These are phyloP conservation scores for Garcia nutans DNA, from an alignment of 345 rosid genomes.

Conservation along the genomic window DNA sequence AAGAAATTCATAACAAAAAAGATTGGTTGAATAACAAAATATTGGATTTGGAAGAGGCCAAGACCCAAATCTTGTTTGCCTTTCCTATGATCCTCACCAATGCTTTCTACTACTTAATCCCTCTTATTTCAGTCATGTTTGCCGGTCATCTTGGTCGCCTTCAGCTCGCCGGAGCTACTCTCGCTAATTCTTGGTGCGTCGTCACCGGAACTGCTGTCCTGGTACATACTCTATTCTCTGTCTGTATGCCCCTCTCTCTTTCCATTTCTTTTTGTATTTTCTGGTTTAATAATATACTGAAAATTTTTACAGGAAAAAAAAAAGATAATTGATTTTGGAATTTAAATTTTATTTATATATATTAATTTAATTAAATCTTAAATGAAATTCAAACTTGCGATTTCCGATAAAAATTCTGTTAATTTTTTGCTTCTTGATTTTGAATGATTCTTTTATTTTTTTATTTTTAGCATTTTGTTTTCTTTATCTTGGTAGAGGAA, in stretches of 20 bases:
- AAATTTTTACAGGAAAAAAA: too few relatives aligned
- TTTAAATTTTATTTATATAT: too few relatives aligned
- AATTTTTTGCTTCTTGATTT: too few relatives aligned
- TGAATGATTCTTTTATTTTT: too few relatives aligned
- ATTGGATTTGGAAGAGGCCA: constrained; percentile 53
- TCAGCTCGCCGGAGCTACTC: constrained; percentile 84
- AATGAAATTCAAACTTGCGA: too few relatives aligned
- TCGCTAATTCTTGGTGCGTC: constrained; percentile 81
- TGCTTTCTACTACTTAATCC: constrained; percentile 47
- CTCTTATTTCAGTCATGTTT: constrained; percentile 78
- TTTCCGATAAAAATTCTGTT: too few relatives aligned
- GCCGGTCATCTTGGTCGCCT: constrained; percentile 76
- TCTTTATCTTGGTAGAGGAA: too few relatives aligned
- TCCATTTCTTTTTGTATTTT: background rate
- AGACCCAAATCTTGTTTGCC: constrained; percentile 52
- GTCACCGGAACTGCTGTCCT: constrained; percentile 75
- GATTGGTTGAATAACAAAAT: constrained; percentile 34
- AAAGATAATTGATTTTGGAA: too few relatives aligned
- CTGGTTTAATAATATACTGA: background rate
- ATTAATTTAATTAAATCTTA: too few relatives aligned
- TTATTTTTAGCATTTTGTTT: too few relatives aligned
- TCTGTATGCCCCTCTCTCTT: too few relatives aligned
- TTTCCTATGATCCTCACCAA: constrained; percentile 73
- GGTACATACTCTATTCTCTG: constrained; percentile 33
- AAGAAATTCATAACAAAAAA: background rate